Conservation (phyloP, 2,329 filamentous ascomycete species). For the Bertia moriformis region DNA sequence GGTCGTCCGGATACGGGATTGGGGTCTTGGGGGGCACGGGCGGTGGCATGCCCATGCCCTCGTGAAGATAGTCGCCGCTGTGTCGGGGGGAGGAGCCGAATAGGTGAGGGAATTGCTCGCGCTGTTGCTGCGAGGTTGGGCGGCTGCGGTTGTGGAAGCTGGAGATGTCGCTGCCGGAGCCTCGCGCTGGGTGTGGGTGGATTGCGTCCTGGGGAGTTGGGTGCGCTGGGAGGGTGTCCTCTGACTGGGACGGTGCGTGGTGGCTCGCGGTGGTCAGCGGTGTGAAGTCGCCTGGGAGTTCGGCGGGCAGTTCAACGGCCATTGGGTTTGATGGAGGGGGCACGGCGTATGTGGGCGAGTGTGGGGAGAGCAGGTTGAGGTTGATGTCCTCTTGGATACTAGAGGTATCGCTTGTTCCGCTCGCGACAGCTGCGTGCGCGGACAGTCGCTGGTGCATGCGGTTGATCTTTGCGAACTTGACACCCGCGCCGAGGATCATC, state of each 20-base stretch:
- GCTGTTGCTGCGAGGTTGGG: not conserved
- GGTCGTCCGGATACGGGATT: not conserved
- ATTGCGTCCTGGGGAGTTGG: not conserved
- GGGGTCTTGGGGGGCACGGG: not conserved
- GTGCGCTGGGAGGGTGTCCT: not conserved
- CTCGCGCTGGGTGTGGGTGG: not conserved
- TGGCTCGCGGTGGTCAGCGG: not conserved
- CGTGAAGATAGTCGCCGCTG: not conserved
- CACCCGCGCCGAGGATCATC: conserved; percentile 63
- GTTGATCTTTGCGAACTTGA: conserved; percentile 72
- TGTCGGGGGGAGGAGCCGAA: not conserved
- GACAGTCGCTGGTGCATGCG: conserved; percentile 51
- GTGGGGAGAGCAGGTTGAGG: not conserved
- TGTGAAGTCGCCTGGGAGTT: not conserved
- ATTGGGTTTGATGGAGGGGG: not conserved
- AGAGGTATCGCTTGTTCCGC: not conserved
- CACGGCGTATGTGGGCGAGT: not conserved
- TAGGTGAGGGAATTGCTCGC: too few species aligned
- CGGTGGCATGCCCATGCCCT: not conserved
- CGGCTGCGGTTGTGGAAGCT: not conserved
- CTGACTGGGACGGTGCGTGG: not conserved
- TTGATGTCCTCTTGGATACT: not conserved
- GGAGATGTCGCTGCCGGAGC: not conserved
- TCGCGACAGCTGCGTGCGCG: conserved; percentile 29
- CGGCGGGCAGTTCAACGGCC: conserved; percentile 1